Percentiles rank a stretch among this genome's conserved stretches.
Conservation (phyloP, 2,329 filamentous ascomycete species). For the Colletotrichum limetticola region DNA sequence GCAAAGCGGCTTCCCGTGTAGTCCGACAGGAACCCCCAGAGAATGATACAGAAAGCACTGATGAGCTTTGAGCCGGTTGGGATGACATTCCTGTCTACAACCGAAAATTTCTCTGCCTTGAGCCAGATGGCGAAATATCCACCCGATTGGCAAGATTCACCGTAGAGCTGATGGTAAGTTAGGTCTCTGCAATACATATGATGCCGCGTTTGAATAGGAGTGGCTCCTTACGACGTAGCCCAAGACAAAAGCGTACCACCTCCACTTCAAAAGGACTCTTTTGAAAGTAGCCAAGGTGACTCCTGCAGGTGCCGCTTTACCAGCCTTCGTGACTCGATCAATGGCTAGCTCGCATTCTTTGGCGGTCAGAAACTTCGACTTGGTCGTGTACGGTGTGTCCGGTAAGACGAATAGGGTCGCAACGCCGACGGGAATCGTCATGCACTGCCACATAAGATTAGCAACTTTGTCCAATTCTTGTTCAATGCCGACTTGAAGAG, state of each 20-base stretch:
- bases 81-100: conserved; percentile 39
- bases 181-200: background rate
- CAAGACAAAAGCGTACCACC: conserved; percentile 36
- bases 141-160: conserved; percentile 15
- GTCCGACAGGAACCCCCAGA: conserved; percentile 40
- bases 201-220: background rate
- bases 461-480: background rate
- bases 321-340: conserved; percentile 26
- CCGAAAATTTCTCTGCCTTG: conserved; percentile 39
- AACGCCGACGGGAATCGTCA: conserved; percentile 37
- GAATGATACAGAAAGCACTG: conserved; percentile 30
- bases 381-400: conserved; percentile 26
- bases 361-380: conserved; percentile 9
- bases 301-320: conserved; percentile 30
- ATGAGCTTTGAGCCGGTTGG: conserved; percentile 40
- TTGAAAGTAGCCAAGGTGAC: conserved; percentile 35
- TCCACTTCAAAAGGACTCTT: conserved; percentile 34
- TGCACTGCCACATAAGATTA: conserved; percentile 27
- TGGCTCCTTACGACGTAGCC: conserved; percentile 34
- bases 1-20: conserved; percentile 24
- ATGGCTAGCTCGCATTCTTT: conserved; percentile 25
- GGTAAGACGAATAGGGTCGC: conserved; percentile 26
- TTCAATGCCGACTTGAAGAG: too few species aligned
- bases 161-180: conserved; percentile 12
- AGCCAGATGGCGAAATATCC: conserved; percentile 40